Percentiles rank a stretch among this genome's conserved stretches.
Conservation (phyloP, 306 rosid genomes). For the Comarum palustre region DNA sequence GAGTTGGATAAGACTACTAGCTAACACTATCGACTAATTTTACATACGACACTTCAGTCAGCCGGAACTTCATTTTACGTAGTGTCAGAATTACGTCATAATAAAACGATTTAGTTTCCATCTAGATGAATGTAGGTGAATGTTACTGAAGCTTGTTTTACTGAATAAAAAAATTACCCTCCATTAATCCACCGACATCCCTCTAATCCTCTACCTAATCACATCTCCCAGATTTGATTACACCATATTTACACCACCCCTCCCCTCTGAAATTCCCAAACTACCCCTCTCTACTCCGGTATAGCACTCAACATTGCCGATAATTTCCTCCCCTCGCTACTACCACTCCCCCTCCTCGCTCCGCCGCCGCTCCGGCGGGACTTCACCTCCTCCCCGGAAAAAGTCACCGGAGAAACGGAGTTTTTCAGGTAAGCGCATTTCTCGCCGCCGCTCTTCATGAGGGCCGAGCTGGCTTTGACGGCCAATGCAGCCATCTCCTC, state of each 20-base stretch:
- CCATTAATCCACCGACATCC: neutral
- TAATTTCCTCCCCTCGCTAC: constrained; percentile 28
- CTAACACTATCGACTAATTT: neutral
- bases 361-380: constrained; percentile 25
- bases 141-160: neutral
- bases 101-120: too few relatives aligned
- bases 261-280: constrained; percentile 22
- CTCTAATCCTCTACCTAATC: constrained; percentile 1
- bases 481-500: constrained; percentile 98
- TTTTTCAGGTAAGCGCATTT: constrained; percentile 46
- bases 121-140: neutral
- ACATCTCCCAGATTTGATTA: constrained; percentile 19
- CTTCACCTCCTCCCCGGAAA: constrained; percentile 36
- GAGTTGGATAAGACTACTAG: too few relatives aligned
- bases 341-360: constrained; percentile 33
- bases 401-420: constrained; percentile 31
- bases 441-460: constrained; percentile 45
- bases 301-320: constrained; percentile 57
- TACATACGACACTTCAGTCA: too few relatives aligned
- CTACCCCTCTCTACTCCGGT: constrained; percentile 57
- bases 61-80: too few relatives aligned
- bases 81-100: too few relatives aligned
- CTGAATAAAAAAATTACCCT: neutral
- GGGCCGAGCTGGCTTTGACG: constrained; percentile 78
- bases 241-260: constrained; percentile 21